phyloP scores from a whole-genome alignment of 768 basidiomycete species.

The Rhodotorula paludigena region DNA sequence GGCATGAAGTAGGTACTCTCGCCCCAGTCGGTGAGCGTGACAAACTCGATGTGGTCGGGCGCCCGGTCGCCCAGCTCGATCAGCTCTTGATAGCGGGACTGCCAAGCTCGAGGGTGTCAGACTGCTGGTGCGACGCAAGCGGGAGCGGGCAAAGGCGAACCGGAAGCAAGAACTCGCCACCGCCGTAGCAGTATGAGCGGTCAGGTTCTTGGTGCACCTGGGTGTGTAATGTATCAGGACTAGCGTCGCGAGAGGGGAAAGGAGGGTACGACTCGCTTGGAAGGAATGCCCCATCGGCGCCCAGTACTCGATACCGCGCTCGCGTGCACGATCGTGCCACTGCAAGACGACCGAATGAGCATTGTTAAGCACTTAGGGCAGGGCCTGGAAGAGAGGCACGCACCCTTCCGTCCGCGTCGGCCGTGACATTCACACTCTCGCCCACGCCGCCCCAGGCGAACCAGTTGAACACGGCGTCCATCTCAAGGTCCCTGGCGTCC shows the following conservation, averaged over 20 bases:
- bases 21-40: constrained; percentile 9
- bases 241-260: no score
- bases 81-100: neutral
- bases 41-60: constrained; percentile 27
- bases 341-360: neutral
- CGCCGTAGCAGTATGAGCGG: constrained; percentile 11
- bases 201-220: constrained; percentile 14
- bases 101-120: no score
- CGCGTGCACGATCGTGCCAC: neutral
- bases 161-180: neutral
- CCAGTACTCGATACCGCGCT: constrained; percentile 20
- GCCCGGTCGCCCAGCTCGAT: constrained; percentile 16
- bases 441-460: neutral
- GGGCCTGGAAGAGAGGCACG: neutral
- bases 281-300: neutral
- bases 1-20: constrained; percentile 26
- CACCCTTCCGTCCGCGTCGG: constrained; percentile 1
- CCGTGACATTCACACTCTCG: neutral
- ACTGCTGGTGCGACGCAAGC: neutral
- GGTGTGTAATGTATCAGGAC: neutral
- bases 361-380: no score
- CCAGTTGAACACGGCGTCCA: constrained; percentile 21
- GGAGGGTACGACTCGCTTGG: neutral
- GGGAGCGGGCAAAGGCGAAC: neutral
- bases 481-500: neutral